Base-by-base conservation (phyloP, 2,329 filamentous ascomycete species). In the Arachnomyces sp. region DNA sequence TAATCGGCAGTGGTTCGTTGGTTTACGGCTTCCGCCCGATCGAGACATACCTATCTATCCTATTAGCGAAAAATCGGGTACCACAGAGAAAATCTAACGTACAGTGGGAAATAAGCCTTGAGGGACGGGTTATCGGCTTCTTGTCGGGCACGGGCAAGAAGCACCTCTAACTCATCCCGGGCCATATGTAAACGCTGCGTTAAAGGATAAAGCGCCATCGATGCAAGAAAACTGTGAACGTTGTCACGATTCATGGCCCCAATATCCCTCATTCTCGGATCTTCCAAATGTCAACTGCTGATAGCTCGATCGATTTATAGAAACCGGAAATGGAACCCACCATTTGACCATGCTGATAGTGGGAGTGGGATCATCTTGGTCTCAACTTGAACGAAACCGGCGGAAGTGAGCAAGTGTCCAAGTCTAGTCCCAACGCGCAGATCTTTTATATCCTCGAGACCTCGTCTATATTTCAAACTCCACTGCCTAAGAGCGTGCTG, bases 321-420 rank as follows among this genome's bases (percentile, higher is more conserved):
- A n/a, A 25, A 15, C 29, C 6, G 14, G 35, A 15, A 11, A 16
- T 34, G 12, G 11, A 17, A 36, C 72, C 52, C 66, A 86, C 84
- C 74, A 47, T 58, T 76, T 14, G 80, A 71, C 84, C 84, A 88
- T 21, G 67, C 77, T 55, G 79, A 84, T 59, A 85, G 75, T 12
- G 81, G 83, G 37, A 87, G 59, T 37, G 72, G 77, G 44, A 87
- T 72, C 64, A 85, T 73, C 36, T 68, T 71, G 7, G 72, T 70
- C 52, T 86, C 81, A 31, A 87, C 72, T 29, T 86, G 78, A 4
- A 74, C 74, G 53, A 88, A 81, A 0, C 84, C 84, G 6, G 78
- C 77, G 34, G 67, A 68, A 33, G 64, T 66, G 65, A 84, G 73
- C 63, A 77, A 71, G 13, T 54, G 62, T n/a, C 70, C 69, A 44